Evolutionary conservation across 345 rosid genomes (phyloP), one percentile per base, ranked within the genome.

Genomic region (Eucalyptus lansdowneana): DNA sequence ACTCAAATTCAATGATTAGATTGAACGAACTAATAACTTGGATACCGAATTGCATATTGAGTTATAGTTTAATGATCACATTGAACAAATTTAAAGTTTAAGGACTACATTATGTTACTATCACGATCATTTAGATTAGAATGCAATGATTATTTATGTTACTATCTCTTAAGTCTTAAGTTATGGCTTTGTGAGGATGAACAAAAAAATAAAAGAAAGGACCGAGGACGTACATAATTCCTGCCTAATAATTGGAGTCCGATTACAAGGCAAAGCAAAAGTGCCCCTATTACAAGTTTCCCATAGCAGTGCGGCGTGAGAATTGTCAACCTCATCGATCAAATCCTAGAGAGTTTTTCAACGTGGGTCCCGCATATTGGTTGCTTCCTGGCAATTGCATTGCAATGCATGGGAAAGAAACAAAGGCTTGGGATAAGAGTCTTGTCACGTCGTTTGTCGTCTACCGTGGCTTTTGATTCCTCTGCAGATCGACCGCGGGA

Each of bases 1-100:
- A 1, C 8, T 51, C 16, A 51, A 51, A 51, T 16, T 16, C 4
- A 51, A 6, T 3, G 2, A 51, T 51, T 2, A 16, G 0, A 51
- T 51, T 16, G 21, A 51, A 51, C 4, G 1, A 51, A 51, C 54
- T 51, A 16, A 51, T 51, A 50, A 6, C 4, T 51, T 16, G 2
- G 2, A 51, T 0, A 51, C 1, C 4, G 3, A 6, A 51, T 51
- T 51, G 0, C 4, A 51, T 17, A 51, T 51, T 51, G 4, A 51
- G 0, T 7, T 51, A 51, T 1, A 3, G 4, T 51, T 51, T 9
- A 51, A 51, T 51, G 9, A 51, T 1, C 22, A 51, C 21, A 16
- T 17, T 51, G 2, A 16, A 51, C 8, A 50, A 50, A 50, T 15
- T 50, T 50, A 50, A 50, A 50, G 19, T 51, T 51, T 16, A 51